Evolutionary conservation across 257 asterid genomes (phyloP).

Genomic region (Petunia axillaris): DNA sequence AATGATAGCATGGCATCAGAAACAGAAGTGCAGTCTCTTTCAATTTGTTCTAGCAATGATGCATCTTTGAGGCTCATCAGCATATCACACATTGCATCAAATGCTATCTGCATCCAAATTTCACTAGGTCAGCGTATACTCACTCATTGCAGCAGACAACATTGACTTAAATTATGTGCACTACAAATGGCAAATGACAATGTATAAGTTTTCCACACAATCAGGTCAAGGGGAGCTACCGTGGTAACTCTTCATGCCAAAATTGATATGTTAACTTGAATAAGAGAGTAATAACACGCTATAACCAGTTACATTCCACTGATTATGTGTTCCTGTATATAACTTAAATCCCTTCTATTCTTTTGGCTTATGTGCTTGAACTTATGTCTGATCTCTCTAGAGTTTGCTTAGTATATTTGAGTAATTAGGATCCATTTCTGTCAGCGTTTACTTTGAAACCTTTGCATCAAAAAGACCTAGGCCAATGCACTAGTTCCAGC

Average conservation of each 20-base stretch:
- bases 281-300: background rate
- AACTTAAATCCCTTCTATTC: background rate
- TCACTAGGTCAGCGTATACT: background rate
- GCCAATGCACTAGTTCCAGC: background rate
- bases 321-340: background rate
- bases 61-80: conserved; percentile 52
- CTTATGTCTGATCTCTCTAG: background rate
- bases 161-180: background rate
- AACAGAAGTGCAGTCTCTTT: conserved; percentile 45
- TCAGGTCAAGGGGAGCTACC: background rate
- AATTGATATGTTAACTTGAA: background rate
- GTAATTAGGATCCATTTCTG: background rate
- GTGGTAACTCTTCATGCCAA: background rate
- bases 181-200: background rate
- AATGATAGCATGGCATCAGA: conserved; percentile 57
- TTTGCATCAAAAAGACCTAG: background rate
- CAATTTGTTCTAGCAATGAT: conserved; percentile 40
- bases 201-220: background rate
- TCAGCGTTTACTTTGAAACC: background rate
- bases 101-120: conserved; percentile 46
- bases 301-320: background rate
- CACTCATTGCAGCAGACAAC: background rate
- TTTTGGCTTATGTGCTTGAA: background rate
- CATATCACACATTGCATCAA: conserved; percentile 60
- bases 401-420: background rate